Percentiles rank a stretch among this genome's conserved stretches.
Evolutionary conservation across 495 filamentous ascomycete species (phyloP).

Genomic region (Choiromyces venosus): DNA sequence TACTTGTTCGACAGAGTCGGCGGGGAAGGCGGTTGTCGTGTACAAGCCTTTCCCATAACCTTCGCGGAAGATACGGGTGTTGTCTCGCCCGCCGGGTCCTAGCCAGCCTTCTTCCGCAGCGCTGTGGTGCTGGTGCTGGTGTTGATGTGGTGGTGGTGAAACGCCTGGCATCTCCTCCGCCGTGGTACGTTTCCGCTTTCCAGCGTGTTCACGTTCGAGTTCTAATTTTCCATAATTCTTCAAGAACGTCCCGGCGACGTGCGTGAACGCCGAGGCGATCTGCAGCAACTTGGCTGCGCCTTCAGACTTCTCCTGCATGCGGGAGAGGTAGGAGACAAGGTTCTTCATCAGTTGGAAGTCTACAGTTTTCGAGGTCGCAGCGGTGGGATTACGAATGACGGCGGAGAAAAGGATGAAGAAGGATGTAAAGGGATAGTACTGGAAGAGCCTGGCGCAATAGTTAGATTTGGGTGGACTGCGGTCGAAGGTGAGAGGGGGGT

Average conservation of each 20-base stretch:
- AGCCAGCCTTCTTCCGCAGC: slow-evolving; percentile 16
- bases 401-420: slow-evolving; percentile 49
- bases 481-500: neutral
- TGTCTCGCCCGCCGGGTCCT: slow-evolving; percentile 5
- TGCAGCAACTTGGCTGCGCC: slow-evolving; percentile 37
- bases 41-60: slow-evolving; percentile 16
- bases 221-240: slow-evolving; percentile 40
- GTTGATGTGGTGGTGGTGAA: neutral
- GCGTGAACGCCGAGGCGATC: slow-evolving; percentile 40
- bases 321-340: slow-evolving; percentile 33
- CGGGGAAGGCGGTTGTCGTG: slow-evolving; percentile 18
- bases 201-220: slow-evolving; percentile 24
- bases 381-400: slow-evolving; percentile 47
- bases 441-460: slow-evolving; percentile 36
- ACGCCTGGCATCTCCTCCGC: slow-evolving; percentile 3
- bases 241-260: slow-evolving; percentile 39
- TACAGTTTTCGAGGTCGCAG: slow-evolving; percentile 24
- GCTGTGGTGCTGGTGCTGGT: neutral
- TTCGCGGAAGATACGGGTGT: neutral
- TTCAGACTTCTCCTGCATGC: slow-evolving; percentile 33
- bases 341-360: slow-evolving; percentile 38
- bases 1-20: slow-evolving; percentile 17
- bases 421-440: slow-evolving; percentile 41
- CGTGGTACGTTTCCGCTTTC: slow-evolving; percentile 23
- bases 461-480: neutral